Evolutionary conservation across 2,329 filamentous ascomycete species (phyloP).

Genomic region (Cryphonectria parasitica): DNA sequence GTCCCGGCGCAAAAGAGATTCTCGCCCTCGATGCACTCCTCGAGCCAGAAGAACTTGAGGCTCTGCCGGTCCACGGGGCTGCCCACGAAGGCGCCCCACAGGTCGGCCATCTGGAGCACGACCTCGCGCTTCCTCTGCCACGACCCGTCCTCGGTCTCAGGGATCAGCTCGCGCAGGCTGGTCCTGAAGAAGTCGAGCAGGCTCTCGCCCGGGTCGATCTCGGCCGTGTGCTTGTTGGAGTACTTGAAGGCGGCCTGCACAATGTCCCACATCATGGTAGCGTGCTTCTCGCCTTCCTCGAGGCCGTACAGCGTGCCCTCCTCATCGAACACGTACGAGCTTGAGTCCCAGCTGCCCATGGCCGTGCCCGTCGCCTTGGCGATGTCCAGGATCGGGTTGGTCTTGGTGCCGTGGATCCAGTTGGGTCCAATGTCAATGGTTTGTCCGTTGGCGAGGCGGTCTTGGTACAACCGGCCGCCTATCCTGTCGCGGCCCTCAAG

Average conservation of each 20-base stretch:
- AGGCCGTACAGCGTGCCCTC: conserved; percentile 54
- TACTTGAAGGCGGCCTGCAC: conserved; percentile 69
- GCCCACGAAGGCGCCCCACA: conserved; percentile 75
- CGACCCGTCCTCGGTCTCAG: conserved; percentile 44
- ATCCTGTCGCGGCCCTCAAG: conserved; percentile 70
- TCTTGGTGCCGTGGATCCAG: conserved; percentile 75
- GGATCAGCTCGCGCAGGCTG: conserved; percentile 50
- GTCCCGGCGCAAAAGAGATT: conserved; percentile 65
- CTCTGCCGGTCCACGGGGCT: conserved; percentile 67
- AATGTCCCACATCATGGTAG: conserved; percentile 67
- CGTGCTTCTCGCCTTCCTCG: conserved; percentile 50
- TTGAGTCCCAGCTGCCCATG: conserved; percentile 53
- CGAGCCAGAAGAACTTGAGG: conserved; percentile 77
- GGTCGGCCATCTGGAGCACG: conserved; percentile 59
- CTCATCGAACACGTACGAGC: conserved; percentile 60
- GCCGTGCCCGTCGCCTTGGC: conserved; percentile 63
- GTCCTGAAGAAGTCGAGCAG: conserved; percentile 58
- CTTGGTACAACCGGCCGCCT: conserved; percentile 66
- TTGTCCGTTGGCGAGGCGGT: conserved; percentile 51
- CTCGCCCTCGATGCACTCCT: conserved; percentile 76
- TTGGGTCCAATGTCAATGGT: conserved; percentile 70
- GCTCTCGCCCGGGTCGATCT: conserved; percentile 52
- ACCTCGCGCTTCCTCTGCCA: conserved; percentile 46
- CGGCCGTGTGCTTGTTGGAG: conserved; percentile 60
- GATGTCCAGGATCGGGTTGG: conserved; percentile 72